phyloP scores from a whole-genome alignment of 192 early-diverging fungal species.

The Geranomyces michiganensis region DNA sequence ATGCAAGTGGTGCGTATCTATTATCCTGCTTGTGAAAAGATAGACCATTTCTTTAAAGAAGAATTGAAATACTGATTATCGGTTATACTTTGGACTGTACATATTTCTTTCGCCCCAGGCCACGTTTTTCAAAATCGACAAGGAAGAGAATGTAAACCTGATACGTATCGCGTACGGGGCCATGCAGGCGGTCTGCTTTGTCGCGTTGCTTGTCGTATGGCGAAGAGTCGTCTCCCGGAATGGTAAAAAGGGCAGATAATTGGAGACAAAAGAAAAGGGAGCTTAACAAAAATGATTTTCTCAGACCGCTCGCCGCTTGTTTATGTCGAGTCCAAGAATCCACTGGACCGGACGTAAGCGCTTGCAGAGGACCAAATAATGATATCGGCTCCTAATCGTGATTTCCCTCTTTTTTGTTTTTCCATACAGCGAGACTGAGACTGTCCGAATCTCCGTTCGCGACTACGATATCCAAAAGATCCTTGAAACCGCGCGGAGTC shows the following conservation, averaged over 20 bases:
- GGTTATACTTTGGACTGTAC: too few relatives aligned
- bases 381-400: too few relatives aligned
- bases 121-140: constrained; percentile 61
- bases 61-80: too few relatives aligned
- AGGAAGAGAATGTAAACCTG: constrained; percentile 41
- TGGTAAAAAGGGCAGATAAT: too few relatives aligned
- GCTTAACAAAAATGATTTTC: too few relatives aligned
- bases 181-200: constrained; percentile 60
- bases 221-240: constrained; percentile 69
- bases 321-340: constrained; percentile 76
- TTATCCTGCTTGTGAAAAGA: too few relatives aligned
- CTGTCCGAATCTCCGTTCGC: constrained; percentile 60
- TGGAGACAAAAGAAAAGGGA: too few relatives aligned
- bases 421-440: constrained; percentile 46
- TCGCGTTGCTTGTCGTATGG: constrained; percentile 52
- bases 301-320: constrained; percentile 54
- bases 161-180: constrained; percentile 42
- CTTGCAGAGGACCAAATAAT: too few relatives aligned
- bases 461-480: constrained; percentile 82
- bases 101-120: constrained; percentile 16
- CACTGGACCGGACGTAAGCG: constrained; percentile 36
- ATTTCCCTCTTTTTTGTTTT: too few relatives aligned
- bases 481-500: constrained; percentile 70
- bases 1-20: constrained; percentile 36
- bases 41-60: too few relatives aligned